Evolutionary conservation across 202 grass and related monocot genomes (phyloP).

Genomic region (Schoenoplectus triqueter): DNA sequence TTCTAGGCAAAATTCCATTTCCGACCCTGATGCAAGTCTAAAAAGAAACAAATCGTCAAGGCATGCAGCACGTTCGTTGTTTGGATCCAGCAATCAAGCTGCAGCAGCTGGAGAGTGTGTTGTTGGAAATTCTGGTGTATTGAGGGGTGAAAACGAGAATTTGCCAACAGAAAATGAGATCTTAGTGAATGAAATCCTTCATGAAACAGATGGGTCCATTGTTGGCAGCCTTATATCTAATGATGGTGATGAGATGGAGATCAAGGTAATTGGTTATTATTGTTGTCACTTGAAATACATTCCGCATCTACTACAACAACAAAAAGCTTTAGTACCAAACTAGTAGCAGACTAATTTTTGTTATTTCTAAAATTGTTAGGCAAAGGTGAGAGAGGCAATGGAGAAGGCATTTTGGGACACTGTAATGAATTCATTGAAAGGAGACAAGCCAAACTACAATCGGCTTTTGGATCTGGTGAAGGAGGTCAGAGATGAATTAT

Average conservation of each 20-base stretch:
- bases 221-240: conserved; percentile 43
- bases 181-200: conserved; percentile 91
- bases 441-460: conserved; percentile 71
- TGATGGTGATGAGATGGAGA: conserved; percentile 45
- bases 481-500: conserved; percentile 89
- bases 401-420: conserved; percentile 89
- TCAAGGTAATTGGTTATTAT: conserved; percentile 55
- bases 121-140: conserved; percentile 27
- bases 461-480: conserved; percentile 75
- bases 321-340: too few species aligned
- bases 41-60: conserved; percentile 10
- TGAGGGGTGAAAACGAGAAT: conserved; percentile 36
- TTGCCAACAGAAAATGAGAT: conserved; percentile 72
- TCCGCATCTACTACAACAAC: background rate
- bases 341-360: background rate
- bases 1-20: conserved; percentile 38
- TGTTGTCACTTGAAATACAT: background rate
- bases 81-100: conserved; percentile 40
- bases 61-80: conserved; percentile 56
- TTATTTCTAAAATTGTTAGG: conserved; percentile 33
- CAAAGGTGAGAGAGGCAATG: conserved; percentile 78
- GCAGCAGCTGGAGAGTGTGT: conserved; percentile 21
- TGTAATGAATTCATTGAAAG: conserved; percentile 64
- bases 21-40: conserved; percentile 32
- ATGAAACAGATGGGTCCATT: conserved; percentile 50